Conservation (phyloP, 2,329 filamentous ascomycete species). For the Blastomyces parvus region DNA sequence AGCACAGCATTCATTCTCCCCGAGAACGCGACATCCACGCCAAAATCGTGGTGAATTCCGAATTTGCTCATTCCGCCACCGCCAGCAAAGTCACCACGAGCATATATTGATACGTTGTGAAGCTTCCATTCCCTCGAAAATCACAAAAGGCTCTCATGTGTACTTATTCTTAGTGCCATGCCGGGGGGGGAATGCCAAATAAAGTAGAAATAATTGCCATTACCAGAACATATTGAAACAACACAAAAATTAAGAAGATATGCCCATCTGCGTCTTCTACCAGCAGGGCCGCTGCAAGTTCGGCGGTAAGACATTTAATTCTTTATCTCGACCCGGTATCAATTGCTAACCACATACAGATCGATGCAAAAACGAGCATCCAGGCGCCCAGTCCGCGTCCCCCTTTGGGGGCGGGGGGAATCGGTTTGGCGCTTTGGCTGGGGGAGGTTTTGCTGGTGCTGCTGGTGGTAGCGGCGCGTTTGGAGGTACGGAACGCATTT, state of each 20-base stretch:
- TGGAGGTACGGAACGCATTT: constrained; percentile 28
- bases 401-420: constrained; percentile 39
- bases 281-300: constrained; percentile 56
- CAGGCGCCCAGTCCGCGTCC: constrained; percentile 28
- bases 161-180: too few species aligned
- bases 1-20: too few species aligned
- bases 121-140: too few species aligned
- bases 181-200: not conserved
- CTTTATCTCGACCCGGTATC: not conserved
- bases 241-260: constrained; percentile 16
- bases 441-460: not conserved
- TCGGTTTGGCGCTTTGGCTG: constrained; percentile 47
- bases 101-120: too few species aligned
- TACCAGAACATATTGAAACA: not conserved
- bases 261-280: constrained; percentile 54
- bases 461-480: constrained; percentile 26
- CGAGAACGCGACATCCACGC: too few species aligned
- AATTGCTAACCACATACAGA: constrained; percentile 33
- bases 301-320: constrained; percentile 44
- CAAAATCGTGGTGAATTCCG: too few species aligned
- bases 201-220: not conserved
- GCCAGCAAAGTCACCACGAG: too few species aligned
- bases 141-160: too few species aligned
- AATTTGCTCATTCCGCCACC: too few species aligned
- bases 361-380: constrained; percentile 52